Evolutionary conservation across 371 early-diverging fungal genomes (phyloP).

Genomic region (Chytridiales sp.): DNA sequence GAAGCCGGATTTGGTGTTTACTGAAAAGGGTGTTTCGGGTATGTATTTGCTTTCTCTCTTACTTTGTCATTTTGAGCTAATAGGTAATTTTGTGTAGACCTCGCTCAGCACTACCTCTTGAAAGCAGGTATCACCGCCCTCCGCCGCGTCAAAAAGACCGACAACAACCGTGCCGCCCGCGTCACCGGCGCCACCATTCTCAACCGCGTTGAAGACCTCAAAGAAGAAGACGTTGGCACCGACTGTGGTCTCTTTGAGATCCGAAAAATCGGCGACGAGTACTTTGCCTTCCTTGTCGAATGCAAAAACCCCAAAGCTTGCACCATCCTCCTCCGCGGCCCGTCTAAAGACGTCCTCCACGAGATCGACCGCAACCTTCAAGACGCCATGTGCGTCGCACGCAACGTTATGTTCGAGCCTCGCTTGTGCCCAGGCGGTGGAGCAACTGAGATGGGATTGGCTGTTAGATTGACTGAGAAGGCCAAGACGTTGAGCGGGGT

Average conservation of each 20-base stretch:
- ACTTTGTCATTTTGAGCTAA: conserved; percentile 3
- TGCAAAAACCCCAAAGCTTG: conserved; percentile 99
- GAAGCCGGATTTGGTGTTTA: conserved; percentile 98
- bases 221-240: conserved; percentile 94
- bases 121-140: conserved; percentile 98
- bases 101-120: conserved; percentile 97
- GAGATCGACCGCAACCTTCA: conserved; percentile 99
- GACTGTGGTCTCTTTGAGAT: conserved; percentile 95
- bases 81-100: conserved; percentile 58
- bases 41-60: conserved; percentile 22
- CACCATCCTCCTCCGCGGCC: conserved; percentile 97
- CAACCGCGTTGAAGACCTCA: conserved; percentile 95
- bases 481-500: conserved; percentile 89
- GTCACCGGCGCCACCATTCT: conserved; percentile 98
- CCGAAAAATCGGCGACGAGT: conserved; percentile 98
- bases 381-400: conserved; percentile 99
- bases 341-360: conserved; percentile 97
- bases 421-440: conserved; percentile 98
- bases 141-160: conserved; percentile 98
- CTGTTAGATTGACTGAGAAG: conserved; percentile 83
- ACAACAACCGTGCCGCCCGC: conserved; percentile 98
- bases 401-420: conserved; percentile 96
- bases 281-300: conserved; percentile 90
- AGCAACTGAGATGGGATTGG: conserved; percentile 99
- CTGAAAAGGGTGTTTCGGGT: conserved; percentile 99